Evolutionary conservation across 192 early-diverging fungal genomes (phyloP), one percentile per base, ranked within the genome.

Genomic region (Coemansia umbellata): DNA sequence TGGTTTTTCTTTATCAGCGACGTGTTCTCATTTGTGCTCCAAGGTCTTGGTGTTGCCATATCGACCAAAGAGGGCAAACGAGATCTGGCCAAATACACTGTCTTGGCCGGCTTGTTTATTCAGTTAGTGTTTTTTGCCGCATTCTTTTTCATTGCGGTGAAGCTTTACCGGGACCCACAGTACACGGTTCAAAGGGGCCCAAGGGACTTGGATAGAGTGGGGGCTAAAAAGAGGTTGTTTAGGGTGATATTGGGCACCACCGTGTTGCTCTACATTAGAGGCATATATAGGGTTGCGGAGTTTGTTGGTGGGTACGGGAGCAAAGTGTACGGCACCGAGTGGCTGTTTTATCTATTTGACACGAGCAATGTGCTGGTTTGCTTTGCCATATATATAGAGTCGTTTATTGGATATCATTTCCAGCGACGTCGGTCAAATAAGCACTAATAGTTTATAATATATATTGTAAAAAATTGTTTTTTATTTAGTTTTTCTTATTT

Each of bases 1-100:
- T 77, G 74, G 73, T 72, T 79, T 8, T 78, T 79, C 24, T 79
- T 79, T 45, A 23, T 51, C 14, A 78, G 74, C 61, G 78, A 79
- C 47, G 61, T 79, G 6, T 57, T 78, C 19, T 62, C 75, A 1
- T 72, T 79, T 24, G 24, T 72, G n/a, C 35, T 79, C 36, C 78
- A 78, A 33, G 58, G 60, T 27, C 22, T 45, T 0, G 78, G 78
- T 0, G 69, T 53, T 1, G 56, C 64, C 3, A 61, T 80, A 53
- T 55, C 60, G 18, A 44, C 60, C 3, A 27, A 47, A 0, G 50
- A 62, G 4, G 13, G n/a, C n/a, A 49, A 47, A 30, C 37, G 53
- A 24, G 40, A 37, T 1, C 45, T 47, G 0, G 78, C 63, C 36
- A 70, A 59, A 17, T 63, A 60, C 45, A 62, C 72, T 4, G 60